Evolutionary conservation across 2,329 filamentous ascomycete species (phyloP), one percentile per base, ranked within the genome.

Genomic region (Juglanconis oblonga): DNA sequence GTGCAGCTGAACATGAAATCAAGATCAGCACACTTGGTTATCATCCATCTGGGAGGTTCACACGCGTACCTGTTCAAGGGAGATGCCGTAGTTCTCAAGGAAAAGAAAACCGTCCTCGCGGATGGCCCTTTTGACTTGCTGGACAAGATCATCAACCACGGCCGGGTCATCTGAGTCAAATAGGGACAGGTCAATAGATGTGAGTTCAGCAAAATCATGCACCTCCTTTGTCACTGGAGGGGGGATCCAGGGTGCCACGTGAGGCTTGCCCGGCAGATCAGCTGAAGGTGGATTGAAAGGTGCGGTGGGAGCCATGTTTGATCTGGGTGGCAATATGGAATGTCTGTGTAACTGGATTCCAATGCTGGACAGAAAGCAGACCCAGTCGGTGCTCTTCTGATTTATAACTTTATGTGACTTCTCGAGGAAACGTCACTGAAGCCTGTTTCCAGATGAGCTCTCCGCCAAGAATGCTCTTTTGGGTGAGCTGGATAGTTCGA

Each of bases 1-100:
- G 65, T 81, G 79, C 11, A 81, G 73, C 71, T 79, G 71, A 13
- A 50, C 14, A 24, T 6, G n/a, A 35, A 17, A 59, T 38, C 45
- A 49, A n/a, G 13, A n/a, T 50, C 24, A 45, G 48, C 9, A 48
- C 8, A 31, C 42, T 45, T 13, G 32, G 17, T 17, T 17, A 17
- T 17, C 5, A 5, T 38, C 24, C n/a, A n/a, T n/a, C 14, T 33
- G 4, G 24, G 24, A 14, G 2, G 6, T 52, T 7, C 4, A n/a
- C 33, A 13, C 4, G 31, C 64, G 47, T 57, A 72, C 70, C 64
- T 73, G 71, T 61, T 73, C 78, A 5, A 81, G 62, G 1, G 77
- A 80, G 31, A 82, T 67, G 14, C 79, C 79, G 60, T 82, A 81
- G 67, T 83, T 79, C 63, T 79, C 76, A 0, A 82, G 69, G 66